A percentile compares a stretch with the other conserved stretches of the same genome.
Conservation (phyloP, 495 filamentous ascomycete genomes). For the Immersiella caudata region DNA sequence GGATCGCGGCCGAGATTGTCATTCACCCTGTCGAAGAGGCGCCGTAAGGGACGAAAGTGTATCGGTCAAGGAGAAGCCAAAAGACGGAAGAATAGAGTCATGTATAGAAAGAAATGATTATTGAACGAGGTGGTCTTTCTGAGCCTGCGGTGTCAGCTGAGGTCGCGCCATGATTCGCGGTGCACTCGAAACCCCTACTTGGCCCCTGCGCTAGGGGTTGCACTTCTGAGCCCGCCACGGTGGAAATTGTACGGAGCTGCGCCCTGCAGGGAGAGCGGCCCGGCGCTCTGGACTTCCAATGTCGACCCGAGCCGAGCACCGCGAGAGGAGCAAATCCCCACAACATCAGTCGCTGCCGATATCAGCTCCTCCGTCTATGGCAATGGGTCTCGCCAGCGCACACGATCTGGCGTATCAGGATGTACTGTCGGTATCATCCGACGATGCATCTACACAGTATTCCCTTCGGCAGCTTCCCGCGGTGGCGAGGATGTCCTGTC, state of each 20-base stretch:
- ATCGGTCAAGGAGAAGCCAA: background rate
- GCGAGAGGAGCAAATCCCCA: no score
- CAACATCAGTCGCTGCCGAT: no score
- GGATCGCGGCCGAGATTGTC: background rate
- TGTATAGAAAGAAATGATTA: background rate
- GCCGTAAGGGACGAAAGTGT: background rate
- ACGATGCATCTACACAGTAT: no score
- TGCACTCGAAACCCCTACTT: background rate
- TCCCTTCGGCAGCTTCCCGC: no score
- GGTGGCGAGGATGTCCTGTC: no score
- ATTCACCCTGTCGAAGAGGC: background rate
- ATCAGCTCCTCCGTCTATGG: no score
- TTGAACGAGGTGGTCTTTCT: background rate
- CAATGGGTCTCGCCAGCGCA: no score
- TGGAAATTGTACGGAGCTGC: conserved; percentile 1
- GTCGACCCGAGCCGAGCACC: background rate
- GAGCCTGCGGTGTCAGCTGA: conserved; percentile 1
- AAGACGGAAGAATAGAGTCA: background rate
- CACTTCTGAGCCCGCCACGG: background rate
- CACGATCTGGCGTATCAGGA: no score
- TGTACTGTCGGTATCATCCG: no score
- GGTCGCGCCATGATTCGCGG: background rate
- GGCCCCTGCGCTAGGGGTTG: conserved; percentile 4
- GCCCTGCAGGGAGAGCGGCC: conserved; percentile 2
- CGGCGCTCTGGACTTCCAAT: background rate